A percentile compares a stretch with the other conserved stretches of the same genome.
These are phyloP conservation scores for Phytophthora sp. DNA, from an alignment of 352 stramenopile genomes.

Conservation along the genomic window DNA sequence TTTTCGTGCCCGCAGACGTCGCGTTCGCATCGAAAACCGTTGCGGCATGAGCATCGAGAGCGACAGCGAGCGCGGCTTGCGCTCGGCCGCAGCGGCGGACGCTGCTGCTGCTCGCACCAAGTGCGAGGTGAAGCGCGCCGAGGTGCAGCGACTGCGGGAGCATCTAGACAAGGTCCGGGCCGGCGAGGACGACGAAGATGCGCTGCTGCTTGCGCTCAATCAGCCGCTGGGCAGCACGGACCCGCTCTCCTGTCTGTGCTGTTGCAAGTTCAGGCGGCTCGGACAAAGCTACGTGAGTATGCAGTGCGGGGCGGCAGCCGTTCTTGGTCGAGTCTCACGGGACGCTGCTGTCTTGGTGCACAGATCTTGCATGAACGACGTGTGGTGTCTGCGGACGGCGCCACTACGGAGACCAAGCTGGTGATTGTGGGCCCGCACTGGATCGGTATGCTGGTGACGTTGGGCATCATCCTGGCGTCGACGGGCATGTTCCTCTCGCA, in stretches of 20 bases:
- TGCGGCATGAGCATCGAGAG: conserved; percentile 34
- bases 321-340: conserved; percentile 11
- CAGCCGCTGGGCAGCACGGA: conserved; percentile 46
- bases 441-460: conserved; percentile 76
- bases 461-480: conserved; percentile 63
- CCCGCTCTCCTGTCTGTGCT: conserved; percentile 62
- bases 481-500: conserved; percentile 70
- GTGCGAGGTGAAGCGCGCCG: conserved; percentile 22
- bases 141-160: conserved; percentile 28
- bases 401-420: conserved; percentile 31
- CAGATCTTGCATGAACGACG: conserved; percentile 61
- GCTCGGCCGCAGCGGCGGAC: background rate
- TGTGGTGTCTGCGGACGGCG: conserved; percentile 26
- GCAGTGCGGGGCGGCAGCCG: too few relatives aligned
- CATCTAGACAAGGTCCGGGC: conserved; percentile 24
- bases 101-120: conserved; percentile 10
- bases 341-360: background rate
- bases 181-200: conserved; percentile 31
- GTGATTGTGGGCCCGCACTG: conserved; percentile 81
- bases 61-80: conserved; percentile 17
- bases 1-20: conserved; percentile 5
- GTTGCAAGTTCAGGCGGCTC: conserved; percentile 59
- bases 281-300: conserved; percentile 47
- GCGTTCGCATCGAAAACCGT: conserved; percentile 2
- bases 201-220: conserved; percentile 20